Evolutionary conservation across 2,329 filamentous ascomycete species (phyloP).

Genomic region (Talaromyces sp.): DNA sequence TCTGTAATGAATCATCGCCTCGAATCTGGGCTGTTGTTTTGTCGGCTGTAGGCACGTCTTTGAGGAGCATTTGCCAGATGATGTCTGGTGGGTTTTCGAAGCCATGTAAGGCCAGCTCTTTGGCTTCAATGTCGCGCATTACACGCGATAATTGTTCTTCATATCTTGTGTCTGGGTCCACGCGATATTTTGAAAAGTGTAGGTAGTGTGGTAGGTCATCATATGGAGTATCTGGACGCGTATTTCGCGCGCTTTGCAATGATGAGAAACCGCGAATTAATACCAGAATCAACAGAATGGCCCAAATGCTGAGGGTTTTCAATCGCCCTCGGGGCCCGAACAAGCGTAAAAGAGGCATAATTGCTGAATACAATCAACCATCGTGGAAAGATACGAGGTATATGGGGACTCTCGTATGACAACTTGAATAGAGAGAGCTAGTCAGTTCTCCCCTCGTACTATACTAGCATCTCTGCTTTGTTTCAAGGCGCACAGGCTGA

Average conservation of each 20-base stretch:
- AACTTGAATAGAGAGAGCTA: too few relatives aligned
- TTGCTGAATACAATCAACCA: too few relatives aligned
- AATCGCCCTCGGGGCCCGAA: background rate
- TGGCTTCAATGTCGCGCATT: conserved; percentile 26
- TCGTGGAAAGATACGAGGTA: too few relatives aligned
- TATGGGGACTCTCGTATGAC: too few relatives aligned
- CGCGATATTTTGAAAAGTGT: conserved; percentile 32
- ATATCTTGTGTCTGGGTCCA: conserved; percentile 31
- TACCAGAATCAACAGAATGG: background rate
- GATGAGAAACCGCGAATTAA: background rate
- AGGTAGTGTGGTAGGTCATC: conserved; percentile 29
- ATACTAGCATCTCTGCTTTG: too few relatives aligned
- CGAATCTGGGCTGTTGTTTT: conserved; percentile 7
- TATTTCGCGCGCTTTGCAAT: conserved; percentile 10
- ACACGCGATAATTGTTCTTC: conserved; percentile 28
- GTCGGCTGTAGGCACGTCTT: conserved; percentile 4
- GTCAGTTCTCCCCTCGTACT: too few relatives aligned
- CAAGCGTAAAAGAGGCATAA: too few relatives aligned
- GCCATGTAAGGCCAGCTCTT: conserved; percentile 12
- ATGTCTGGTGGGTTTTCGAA: conserved; percentile 17
- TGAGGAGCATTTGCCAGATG: conserved; percentile 38
- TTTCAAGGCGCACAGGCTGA: too few relatives aligned
- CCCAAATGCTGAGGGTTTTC: background rate
- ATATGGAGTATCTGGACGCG: conserved; percentile 3
- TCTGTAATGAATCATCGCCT: conserved; percentile 27